phyloP scores from a whole-genome alignment of 73 alveolate genomes.

The Paramecium tetraurelia region DNA sequence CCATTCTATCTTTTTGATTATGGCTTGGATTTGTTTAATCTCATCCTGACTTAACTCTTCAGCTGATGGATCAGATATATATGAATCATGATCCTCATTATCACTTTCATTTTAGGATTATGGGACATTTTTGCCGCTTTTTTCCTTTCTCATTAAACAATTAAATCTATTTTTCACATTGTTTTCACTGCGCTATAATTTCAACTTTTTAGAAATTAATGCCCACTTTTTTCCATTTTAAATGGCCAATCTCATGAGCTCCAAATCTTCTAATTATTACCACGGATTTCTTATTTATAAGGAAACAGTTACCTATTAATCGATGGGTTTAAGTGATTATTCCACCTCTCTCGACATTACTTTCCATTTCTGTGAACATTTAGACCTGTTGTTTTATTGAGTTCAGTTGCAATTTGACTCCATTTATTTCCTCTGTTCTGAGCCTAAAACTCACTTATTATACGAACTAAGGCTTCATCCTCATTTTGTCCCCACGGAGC shows the following conservation, averaged over 20 bases:
- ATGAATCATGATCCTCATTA: neutral
- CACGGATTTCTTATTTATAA: neutral
- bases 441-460: neutral
- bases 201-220: conserved; percentile 23
- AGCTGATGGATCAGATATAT: conserved; percentile 17
- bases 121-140: neutral
- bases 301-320: conserved; percentile 65
- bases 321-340: conserved; percentile 86
- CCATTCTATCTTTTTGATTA: conserved; percentile 41
- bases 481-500: conserved; percentile 34
- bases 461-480: neutral
- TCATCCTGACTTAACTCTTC: neutral
- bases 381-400: neutral
- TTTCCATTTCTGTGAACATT: conserved; percentile 81
- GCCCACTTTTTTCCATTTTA: conserved; percentile 53
- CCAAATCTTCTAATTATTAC: conserved; percentile 25
- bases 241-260: conserved; percentile 36
- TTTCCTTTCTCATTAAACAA: conserved; percentile 27
- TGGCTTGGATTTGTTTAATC: neutral
- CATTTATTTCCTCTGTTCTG: conserved; percentile 51
- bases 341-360: conserved; percentile 94
- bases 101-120: neutral
- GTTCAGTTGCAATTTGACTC: conserved; percentile 54
- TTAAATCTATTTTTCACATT: conserved; percentile 38
- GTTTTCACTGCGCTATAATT: conserved; percentile 5